These are phyloP conservation scores for Stachybotrys echinatus DNA, from an alignment of 2,329 filamentous ascomycete species.

Conservation along the genomic window DNA sequence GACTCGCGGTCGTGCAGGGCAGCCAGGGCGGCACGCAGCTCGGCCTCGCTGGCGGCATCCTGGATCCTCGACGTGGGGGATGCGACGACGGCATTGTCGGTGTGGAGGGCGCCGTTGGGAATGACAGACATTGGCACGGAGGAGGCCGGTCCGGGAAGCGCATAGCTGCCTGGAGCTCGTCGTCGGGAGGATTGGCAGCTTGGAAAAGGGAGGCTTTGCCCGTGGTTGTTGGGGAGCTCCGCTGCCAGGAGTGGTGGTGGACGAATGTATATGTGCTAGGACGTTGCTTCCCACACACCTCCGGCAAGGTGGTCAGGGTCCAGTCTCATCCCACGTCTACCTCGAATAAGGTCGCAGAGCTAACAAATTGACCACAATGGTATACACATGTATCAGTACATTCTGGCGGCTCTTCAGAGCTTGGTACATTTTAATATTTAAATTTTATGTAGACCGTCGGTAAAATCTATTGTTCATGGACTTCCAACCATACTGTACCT, in stretches of 20 bases:
- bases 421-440: too few species aligned
- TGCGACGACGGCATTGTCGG: conserved; percentile 23
- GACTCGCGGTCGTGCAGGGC: conserved; percentile 73
- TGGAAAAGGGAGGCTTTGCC: not conserved
- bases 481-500: too few species aligned
- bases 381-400: too few species aligned
- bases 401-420: too few species aligned
- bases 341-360: too few species aligned
- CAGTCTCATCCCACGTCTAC: too few species aligned
- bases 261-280: too few species aligned
- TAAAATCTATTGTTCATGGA: too few species aligned
- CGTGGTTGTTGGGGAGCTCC: not conserved
- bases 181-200: conserved; percentile 4
- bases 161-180: conserved; percentile 32
- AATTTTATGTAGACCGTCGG: too few species aligned
- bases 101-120: conserved; percentile 36
- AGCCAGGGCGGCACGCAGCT: conserved; percentile 73
- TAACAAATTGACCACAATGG: too few species aligned
- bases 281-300: too few species aligned
- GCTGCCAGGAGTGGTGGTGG: not conserved
- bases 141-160: conserved; percentile 30
- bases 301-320: too few species aligned
- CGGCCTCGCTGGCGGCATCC: conserved; percentile 68
- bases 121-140: conserved; percentile 41
- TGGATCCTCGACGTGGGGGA: conserved; percentile 41